Conservation (phyloP, 2,329 filamentous ascomycete genomes). For the Sarocladiaceae sp. region DNA sequence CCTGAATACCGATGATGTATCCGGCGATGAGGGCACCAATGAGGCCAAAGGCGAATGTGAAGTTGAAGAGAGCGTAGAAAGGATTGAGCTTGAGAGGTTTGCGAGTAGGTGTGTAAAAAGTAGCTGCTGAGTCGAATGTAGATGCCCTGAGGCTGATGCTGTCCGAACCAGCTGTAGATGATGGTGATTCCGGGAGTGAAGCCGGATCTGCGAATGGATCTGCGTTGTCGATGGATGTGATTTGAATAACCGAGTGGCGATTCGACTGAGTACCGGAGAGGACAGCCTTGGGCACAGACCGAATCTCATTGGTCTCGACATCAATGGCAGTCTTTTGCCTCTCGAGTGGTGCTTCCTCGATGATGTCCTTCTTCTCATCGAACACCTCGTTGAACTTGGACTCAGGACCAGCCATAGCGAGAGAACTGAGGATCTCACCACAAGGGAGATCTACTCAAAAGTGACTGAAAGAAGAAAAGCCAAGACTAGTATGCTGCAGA, state of each 20-base stretch:
- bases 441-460: not conserved
- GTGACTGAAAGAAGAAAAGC: not conserved
- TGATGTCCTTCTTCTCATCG: not conserved
- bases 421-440: not conserved
- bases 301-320: not conserved
- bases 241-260: not conserved
- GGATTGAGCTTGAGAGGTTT: slow-evolving; percentile 10
- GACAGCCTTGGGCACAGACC: not conserved
- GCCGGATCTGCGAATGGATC: not conserved
- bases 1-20: slow-evolving; percentile 8
- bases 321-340: not conserved
- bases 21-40: slow-evolving; percentile 8
- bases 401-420: not conserved
- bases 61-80: slow-evolving; percentile 7
- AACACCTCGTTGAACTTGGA: not conserved
- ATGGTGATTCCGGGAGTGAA: not conserved
- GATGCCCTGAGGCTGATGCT: not conserved
- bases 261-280: not conserved
- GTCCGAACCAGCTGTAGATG: not conserved
- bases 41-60: slow-evolving; percentile 8
- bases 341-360: not conserved
- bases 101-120: not conserved
- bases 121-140: not conserved
- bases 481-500: not conserved
- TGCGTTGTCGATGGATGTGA: not conserved